Evolutionary conservation across 2,329 filamentous ascomycete species (phyloP).

Genomic region (Lecanicillium sp.): DNA sequence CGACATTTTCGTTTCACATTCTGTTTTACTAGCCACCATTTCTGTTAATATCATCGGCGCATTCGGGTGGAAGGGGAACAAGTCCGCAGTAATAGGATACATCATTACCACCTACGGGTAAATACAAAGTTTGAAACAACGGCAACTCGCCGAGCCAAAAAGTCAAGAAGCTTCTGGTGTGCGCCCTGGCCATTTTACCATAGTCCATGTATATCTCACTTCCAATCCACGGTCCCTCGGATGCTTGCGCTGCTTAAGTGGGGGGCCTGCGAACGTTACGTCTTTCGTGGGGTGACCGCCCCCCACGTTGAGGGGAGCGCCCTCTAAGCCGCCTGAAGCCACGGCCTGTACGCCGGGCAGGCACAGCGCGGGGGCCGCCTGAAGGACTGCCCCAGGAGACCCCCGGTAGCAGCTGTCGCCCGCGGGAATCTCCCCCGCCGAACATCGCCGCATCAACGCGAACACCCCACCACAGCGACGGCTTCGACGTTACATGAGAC

Average conservation of each 20-base stretch:
- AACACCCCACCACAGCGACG: constrained; percentile 1
- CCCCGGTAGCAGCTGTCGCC: too few species aligned
- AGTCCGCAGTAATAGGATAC: too few species aligned
- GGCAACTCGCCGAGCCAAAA: too few species aligned
- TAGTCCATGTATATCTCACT: too few species aligned
- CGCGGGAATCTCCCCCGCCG: too few species aligned
- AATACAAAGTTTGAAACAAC: too few species aligned
- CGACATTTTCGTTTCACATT: neutral
- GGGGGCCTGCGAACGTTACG: constrained; percentile 10
- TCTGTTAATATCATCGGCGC: constrained; percentile 6
- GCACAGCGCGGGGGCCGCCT: too few species aligned
- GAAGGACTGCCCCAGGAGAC: too few species aligned
- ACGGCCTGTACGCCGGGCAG: too few species aligned
- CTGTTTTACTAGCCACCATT: neutral
- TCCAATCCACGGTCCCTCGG: neutral
- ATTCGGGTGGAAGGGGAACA: constrained; percentile 3
- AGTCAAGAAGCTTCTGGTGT: too few species aligned
- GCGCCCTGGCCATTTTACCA: too few species aligned
- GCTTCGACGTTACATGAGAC: constrained; percentile 6
- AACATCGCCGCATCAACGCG: neutral
- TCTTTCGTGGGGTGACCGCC: neutral
- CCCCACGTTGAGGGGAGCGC: constrained; percentile 10
- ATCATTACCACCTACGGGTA: too few species aligned
- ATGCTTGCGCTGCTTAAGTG: neutral
- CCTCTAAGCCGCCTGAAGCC: neutral